phyloP scores from a whole-genome alignment of 2,329 filamentous ascomycete genomes.

The Chaetoscypha palmicola region DNA sequence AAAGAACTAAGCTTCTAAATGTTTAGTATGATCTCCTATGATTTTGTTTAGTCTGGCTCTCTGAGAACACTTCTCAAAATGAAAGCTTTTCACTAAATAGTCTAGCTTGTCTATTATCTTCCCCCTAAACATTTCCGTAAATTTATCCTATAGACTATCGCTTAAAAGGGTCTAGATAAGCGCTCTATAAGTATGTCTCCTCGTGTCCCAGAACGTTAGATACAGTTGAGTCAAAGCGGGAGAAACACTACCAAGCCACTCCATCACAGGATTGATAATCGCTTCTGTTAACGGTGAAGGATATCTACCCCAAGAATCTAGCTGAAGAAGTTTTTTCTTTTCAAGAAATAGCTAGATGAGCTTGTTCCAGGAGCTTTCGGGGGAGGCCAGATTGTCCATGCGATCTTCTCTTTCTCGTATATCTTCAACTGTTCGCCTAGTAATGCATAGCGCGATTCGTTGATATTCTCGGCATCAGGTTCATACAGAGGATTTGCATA shows the following conservation, averaged over 20 bases:
- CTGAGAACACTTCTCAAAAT: constrained; percentile 44
- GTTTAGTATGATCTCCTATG: too few species aligned
- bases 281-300: constrained; percentile 26
- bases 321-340: constrained; percentile 46
- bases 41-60: constrained; percentile 33
- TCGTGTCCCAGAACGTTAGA: constrained; percentile 43
- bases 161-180: constrained; percentile 43
- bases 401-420: constrained; percentile 44
- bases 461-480: constrained; percentile 33
- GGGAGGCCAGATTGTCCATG: constrained; percentile 55
- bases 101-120: constrained; percentile 47
- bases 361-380: constrained; percentile 45
- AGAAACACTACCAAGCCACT: constrained; percentile 39
- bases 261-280: neutral
- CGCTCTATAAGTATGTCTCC: constrained; percentile 40
- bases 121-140: constrained; percentile 46
- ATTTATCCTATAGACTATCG: constrained; percentile 45
- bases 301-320: constrained; percentile 49
- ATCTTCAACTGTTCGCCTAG: constrained; percentile 42
- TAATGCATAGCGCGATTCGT: constrained; percentile 39
- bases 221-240: too few species aligned
- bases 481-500: constrained; percentile 31
- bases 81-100: constrained; percentile 39
- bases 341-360: constrained; percentile 45
- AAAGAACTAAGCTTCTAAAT: too few species aligned